Base-by-base conservation (phyloP, 768 basidiomycete species). In the Collybiopsis confluens region DNA sequence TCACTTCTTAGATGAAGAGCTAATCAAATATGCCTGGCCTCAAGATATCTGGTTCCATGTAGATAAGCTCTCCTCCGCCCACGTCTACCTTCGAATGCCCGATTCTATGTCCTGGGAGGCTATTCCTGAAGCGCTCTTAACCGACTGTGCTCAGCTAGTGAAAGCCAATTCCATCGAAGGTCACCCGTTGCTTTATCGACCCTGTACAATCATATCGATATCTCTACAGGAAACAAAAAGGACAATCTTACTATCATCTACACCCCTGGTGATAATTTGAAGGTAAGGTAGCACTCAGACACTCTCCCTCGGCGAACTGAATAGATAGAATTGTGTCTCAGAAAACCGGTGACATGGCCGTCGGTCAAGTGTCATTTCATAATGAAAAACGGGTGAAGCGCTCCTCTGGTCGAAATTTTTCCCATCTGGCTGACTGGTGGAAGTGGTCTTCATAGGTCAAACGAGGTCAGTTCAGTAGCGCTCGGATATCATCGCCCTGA, bases 151-250 rank as follows among this genome's bases (percentile, higher is more conserved):
- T 1, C 97, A 98, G 66, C 77, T 99, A 1, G 96, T 98, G 28
- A 99, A 99, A 68, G 95, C 95, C 1, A 98, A 98, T 63, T 95
- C 92, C 10, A 98, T 98, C 53, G 92, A 97, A 74, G 95, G 94
- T 89, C 54, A 40, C 61, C 55, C 16, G 37, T 52, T 35, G 16
- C 9, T 33, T 33, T 36, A 7, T n/a, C 20, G 18, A 6, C 8
- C 21, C 11, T 16, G n/a, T n/a, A n/a, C n/a, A n/a, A n/a, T n/a
- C 23, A 20, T 33, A n/a, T 38, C 45, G 4, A 23, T 18, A 5
- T 23, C 36, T 30, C 16, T 21, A 1, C 62, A 96, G 95, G 94
- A 8, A 97, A 98, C 74, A 98, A 98, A 73, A 95, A 94, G 70
- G 90, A 93, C 58, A 86, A 96, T 63, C 64, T 98, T 42, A 91